Percentiles rank a stretch among this genome's conserved stretches.
Conservation (phyloP, 1,284 basidiomycete species). For the Cutaneotrichosporon sp. region DNA sequence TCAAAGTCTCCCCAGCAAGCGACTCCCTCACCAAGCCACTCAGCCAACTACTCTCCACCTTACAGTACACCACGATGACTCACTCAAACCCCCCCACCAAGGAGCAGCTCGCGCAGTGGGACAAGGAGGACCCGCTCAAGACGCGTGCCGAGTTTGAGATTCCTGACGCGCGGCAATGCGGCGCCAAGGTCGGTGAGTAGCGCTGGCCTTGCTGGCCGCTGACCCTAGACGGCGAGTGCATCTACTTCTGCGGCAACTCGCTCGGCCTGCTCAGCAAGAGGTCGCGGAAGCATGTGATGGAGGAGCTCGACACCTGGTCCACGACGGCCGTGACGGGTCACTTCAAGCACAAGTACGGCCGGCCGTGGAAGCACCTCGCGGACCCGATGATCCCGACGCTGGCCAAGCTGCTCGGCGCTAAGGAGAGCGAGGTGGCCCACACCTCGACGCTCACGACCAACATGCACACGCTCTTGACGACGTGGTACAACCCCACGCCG, state of each 20-base stretch:
- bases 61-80: constrained; percentile 4
- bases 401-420: constrained; percentile 79
- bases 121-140: constrained; percentile 43
- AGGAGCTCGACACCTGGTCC: constrained; percentile 87
- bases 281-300: constrained; percentile 65
- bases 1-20: not conserved
- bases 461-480: constrained; percentile 87
- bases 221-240: constrained; percentile 43
- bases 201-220: not conserved
- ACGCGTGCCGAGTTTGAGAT: constrained; percentile 47
- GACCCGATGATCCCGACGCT: constrained; percentile 69
- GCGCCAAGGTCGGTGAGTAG: constrained; percentile 39
- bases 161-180: constrained; percentile 39
- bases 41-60: not conserved
- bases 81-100: constrained; percentile 10
- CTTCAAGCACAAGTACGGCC: constrained; percentile 75
- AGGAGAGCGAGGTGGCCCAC: constrained; percentile 81
- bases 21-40: not conserved
- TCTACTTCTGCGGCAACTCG: constrained; percentile 96
- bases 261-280: constrained; percentile 76
- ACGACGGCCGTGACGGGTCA: constrained; percentile 85
- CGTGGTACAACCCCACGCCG: constrained; percentile 85
- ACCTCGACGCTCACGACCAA: constrained; percentile 93
- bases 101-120: constrained; percentile 26
- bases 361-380: constrained; percentile 79